Percentiles rank a stretch among this genome's conserved stretches.
These are phyloP conservation scores for Glycyrrhiza uralensis DNA, from an alignment of 306 rosid genomes.

Conservation along the genomic window DNA sequence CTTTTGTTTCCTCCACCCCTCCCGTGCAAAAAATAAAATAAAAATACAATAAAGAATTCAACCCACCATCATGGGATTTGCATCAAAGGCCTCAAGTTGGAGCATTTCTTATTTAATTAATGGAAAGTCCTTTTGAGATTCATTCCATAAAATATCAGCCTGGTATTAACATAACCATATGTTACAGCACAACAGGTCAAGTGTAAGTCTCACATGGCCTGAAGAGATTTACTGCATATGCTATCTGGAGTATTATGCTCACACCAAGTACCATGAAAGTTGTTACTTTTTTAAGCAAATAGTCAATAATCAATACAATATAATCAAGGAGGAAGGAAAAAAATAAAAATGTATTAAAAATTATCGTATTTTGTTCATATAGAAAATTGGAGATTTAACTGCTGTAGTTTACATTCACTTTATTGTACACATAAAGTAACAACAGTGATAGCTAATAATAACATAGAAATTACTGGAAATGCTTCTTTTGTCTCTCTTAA, in stretches of 20 bases:
- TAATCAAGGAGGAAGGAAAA: neutral
- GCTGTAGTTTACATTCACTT: neutral
- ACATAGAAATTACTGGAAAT: slow-evolving; percentile 16
- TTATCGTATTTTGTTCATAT: neutral
- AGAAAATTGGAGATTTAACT: neutral
- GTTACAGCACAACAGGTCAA: neutral
- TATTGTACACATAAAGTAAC: neutral
- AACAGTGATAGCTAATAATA: slow-evolving; percentile 5
- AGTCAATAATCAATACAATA: neutral
- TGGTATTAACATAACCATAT: neutral
- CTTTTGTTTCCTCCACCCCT: neutral
- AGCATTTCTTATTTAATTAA: neutral
- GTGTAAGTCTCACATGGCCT: neutral
- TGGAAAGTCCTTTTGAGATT: neutral
- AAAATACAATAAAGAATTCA: too few species aligned
- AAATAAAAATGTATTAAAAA: neutral
- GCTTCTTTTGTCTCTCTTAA: slow-evolving; percentile 26
- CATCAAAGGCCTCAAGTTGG: neutral
- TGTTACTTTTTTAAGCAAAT: neutral
- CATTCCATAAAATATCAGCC: neutral
- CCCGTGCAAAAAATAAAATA: neutral
- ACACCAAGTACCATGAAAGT: neutral
- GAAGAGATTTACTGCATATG: neutral
- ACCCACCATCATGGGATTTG: neutral
- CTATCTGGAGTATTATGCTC: neutral